Conservation (phyloP, 495 filamentous ascomycete species). For the Schizothecium vesticola region DNA sequence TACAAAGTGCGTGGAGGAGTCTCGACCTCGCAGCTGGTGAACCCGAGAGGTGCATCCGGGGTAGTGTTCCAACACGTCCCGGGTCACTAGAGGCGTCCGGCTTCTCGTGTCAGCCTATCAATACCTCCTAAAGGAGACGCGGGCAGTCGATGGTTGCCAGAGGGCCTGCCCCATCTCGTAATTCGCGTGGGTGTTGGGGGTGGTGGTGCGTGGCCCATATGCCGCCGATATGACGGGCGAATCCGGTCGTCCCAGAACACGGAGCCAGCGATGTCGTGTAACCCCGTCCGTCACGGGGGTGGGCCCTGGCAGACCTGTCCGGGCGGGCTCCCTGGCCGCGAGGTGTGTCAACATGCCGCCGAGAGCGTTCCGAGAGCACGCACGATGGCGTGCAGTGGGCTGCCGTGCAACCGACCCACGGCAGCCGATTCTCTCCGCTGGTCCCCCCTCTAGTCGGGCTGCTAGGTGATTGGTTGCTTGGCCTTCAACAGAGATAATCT, state of each 20-base stretch:
- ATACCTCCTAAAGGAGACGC: not conserved
- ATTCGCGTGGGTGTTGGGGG: conserved; percentile 1
- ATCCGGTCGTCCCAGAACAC: not conserved
- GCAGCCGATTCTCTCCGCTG: not conserved
- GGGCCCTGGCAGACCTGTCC: not conserved
- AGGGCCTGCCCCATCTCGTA: not conserved
- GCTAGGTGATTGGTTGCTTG: conserved; percentile 19
- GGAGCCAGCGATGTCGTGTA: conserved; percentile 1
- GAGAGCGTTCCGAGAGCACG: conserved; percentile 12
- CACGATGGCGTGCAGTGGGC: conserved; percentile 25
- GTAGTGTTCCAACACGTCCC: not conserved
- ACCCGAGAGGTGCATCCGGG: not conserved
- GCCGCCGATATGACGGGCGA: conserved; percentile 1
- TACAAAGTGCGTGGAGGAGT: not conserved
- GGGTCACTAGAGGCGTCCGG: not conserved
- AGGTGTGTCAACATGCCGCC: not conserved
- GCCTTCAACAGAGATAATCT: not conserved
- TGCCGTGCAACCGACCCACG: conserved; percentile 16
- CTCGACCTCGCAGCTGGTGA: not conserved
- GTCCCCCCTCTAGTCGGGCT: not conserved
- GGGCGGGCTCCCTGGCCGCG: not conserved
- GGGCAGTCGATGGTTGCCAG: not conserved
- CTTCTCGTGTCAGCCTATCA: not conserved
- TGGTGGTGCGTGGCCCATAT: not conserved
- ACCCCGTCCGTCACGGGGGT: not conserved